phyloP scores from a whole-genome alignment of 306 rosid species.

The Benincasa hispida region DNA sequence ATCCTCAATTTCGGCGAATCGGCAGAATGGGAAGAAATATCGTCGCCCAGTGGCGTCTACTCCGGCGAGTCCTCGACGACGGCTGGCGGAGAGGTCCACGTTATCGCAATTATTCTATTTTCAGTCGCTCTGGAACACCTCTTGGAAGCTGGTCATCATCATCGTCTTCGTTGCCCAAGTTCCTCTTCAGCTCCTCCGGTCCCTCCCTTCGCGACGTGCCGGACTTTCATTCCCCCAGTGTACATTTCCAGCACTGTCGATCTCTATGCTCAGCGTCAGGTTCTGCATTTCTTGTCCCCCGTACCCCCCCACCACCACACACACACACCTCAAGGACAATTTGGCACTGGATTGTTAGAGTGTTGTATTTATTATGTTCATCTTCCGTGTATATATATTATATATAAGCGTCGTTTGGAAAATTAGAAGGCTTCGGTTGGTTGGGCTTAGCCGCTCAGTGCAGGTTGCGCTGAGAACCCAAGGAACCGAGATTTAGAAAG shows the following conservation, averaged over 20 bases:
- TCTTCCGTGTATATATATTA: neutral
- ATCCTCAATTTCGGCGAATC: neutral
- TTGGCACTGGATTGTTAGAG: neutral
- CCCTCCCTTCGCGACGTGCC: neutral
- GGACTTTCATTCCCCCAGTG: neutral
- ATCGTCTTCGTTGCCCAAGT: neutral
- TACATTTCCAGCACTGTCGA: neutral
- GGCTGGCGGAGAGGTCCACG: slow-evolving; percentile 4
- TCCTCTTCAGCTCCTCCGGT: neutral
- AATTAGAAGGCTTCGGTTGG: neutral
- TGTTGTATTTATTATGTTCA: neutral
- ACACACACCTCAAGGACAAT: no score
- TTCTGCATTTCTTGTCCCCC: neutral
- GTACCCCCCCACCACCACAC: no score
- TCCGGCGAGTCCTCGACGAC: slow-evolving; percentile 14
- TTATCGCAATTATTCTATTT: neutral
- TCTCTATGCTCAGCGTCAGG: slow-evolving; percentile 14
- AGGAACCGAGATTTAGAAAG: neutral
- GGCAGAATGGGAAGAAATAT: slow-evolving; percentile 17
- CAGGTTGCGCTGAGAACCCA: neutral
- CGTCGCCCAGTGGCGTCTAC: slow-evolving; percentile 14
- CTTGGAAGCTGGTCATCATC: neutral
- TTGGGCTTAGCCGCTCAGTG: no score
- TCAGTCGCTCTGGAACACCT: slow-evolving; percentile 3
- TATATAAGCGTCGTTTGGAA: neutral